A percentile compares a stretch with the other conserved stretches of the same genome.
phyloP scores from a whole-genome alignment of 192 early-diverging fungal genomes.

The Backusella australiensis region DNA sequence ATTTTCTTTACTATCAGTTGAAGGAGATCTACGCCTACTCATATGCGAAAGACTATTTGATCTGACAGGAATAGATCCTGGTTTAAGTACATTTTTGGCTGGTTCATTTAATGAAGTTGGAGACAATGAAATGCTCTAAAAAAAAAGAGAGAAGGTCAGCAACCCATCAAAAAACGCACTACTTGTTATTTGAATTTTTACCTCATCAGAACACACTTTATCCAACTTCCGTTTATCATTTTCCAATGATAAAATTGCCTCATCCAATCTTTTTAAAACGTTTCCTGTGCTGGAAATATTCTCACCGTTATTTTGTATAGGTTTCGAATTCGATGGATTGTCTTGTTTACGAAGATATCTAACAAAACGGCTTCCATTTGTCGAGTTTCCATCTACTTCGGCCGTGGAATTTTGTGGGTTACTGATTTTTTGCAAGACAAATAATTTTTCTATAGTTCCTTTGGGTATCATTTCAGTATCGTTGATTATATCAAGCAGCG shows the following conservation, averaged over 20 bases:
- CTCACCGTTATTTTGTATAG: not conserved
- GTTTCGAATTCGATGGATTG: not conserved
- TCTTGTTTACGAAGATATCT: conserved; percentile 9
- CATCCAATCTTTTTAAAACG: conserved; percentile 19
- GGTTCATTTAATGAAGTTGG: not conserved
- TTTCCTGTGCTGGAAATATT: conserved; percentile 7
- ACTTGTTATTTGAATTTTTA: not conserved
- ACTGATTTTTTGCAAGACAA: conserved; percentile 17
- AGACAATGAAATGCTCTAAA: not conserved
- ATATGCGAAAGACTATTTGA: conserved; percentile 9
- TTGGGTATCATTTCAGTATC: conserved; percentile 22
- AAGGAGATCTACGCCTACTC: not conserved
- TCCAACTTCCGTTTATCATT: conserved; percentile 6
- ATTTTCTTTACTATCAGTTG: not conserved
- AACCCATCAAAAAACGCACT: not conserved
- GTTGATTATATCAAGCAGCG: conserved; percentile 17
- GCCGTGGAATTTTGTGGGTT: not conserved
- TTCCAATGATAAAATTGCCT: conserved; percentile 16
- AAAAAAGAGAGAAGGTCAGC: not conserved
- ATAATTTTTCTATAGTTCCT: conserved; percentile 19
- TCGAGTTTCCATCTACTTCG: not conserved
- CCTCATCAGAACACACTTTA: not conserved
- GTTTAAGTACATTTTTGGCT: not conserved
- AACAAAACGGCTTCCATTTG: not conserved
- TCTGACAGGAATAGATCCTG: not conserved